phyloP scores from a whole-genome alignment of 345 rosid species.

The Brassica incana region DNA sequence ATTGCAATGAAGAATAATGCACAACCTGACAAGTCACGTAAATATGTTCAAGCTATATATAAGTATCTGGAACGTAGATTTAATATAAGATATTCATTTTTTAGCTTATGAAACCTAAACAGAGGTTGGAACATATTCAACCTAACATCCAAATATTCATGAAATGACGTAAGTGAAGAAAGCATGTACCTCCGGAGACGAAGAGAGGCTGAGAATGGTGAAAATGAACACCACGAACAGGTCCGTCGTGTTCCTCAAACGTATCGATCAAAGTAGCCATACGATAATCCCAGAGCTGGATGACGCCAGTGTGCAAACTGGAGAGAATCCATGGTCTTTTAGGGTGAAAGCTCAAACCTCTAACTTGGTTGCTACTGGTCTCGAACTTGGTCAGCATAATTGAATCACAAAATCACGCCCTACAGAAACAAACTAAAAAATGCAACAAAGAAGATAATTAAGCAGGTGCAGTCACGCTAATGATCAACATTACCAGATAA shows the following conservation, averaged over 20 bases:
- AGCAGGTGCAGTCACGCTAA: not conserved
- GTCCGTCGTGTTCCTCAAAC: slow-evolving; percentile 98
- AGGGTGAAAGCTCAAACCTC: slow-evolving; percentile 93
- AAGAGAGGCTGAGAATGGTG: slow-evolving; percentile 89
- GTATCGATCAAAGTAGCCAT: slow-evolving; percentile 94
- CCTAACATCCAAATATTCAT: no score
- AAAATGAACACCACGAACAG: slow-evolving; percentile 98
- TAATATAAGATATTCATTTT: no score
- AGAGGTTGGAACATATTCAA: no score
- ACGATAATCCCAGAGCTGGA: slow-evolving; percentile 99
- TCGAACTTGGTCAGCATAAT: slow-evolving; percentile 71
- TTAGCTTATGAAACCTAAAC: no score
- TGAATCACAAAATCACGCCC: not conserved
- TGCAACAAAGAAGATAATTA: not conserved
- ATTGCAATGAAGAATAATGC: no score
- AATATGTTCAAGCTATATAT: no score
- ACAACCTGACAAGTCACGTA: no score
- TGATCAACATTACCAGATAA: not conserved
- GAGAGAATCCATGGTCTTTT: slow-evolving; percentile 99
- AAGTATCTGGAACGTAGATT: no score
- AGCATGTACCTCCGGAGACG: slow-evolving; percentile 87
- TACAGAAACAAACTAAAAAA: slow-evolving; percentile 33
- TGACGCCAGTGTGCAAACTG: slow-evolving; percentile 97
- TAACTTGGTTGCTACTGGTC: slow-evolving; percentile 97
- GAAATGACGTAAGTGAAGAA: not conserved